Conservation (phyloP, 2,329 filamentous ascomycete species). For the Fusarium sp. region DNA sequence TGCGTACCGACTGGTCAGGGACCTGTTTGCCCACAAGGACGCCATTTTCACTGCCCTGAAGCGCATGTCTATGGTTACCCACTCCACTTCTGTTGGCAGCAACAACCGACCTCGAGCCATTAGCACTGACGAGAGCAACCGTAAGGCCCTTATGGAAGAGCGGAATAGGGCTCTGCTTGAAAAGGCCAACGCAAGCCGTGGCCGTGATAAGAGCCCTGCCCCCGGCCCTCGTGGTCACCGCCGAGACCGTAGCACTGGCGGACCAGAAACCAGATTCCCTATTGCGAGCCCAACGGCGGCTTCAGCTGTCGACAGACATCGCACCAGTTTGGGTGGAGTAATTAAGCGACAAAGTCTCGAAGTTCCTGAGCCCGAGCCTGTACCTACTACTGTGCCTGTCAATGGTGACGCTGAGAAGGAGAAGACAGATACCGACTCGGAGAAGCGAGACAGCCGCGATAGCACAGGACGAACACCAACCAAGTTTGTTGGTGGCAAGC, state of each 20-base stretch:
- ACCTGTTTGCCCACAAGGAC: constrained; percentile 94
- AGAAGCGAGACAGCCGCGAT: constrained; percentile 77
- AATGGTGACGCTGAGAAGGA: constrained; percentile 57
- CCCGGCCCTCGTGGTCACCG: constrained; percentile 74
- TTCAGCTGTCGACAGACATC: constrained; percentile 65
- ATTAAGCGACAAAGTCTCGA: constrained; percentile 80
- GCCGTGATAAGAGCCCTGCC: constrained; percentile 80
- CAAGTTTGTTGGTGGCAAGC: constrained; percentile 65
- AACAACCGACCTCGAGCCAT: constrained; percentile 82
- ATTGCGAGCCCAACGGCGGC: constrained; percentile 75
- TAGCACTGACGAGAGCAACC: constrained; percentile 95
- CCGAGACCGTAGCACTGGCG: constrained; percentile 82
- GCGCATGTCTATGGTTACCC: constrained; percentile 80
- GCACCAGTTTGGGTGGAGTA: constrained; percentile 62
- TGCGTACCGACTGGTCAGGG: constrained; percentile 88
- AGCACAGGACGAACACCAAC: constrained; percentile 66
- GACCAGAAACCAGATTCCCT: constrained; percentile 85
- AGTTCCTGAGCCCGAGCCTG: constrained; percentile 73
- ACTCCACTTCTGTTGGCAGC: constrained; percentile 68
- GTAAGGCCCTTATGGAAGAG: constrained; percentile 94
- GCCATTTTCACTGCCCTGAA: constrained; percentile 96
- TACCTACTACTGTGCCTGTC: constrained; percentile 55
- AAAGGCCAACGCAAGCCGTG: constrained; percentile 73
- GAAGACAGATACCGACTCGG: constrained; percentile 50
- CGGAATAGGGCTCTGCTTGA: constrained; percentile 84